Conservation (phyloP, 2,329 filamentous ascomycete genomes). For the Ambrosiella xylebori region DNA sequence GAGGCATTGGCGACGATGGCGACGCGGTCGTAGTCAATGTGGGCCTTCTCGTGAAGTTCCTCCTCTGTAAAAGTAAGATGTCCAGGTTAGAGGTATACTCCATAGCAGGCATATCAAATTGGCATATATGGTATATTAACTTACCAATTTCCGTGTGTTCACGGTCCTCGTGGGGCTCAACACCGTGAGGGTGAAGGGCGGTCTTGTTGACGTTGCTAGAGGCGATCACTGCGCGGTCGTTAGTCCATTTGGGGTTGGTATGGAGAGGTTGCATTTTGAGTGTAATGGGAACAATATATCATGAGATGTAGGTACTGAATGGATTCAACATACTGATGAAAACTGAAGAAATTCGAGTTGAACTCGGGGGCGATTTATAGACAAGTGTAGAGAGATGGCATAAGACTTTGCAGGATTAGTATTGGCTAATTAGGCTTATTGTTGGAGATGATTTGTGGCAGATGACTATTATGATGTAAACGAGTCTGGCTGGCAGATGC, state of each 20-base stretch:
- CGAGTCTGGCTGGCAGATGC: background rate
- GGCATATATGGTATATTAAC: constrained; percentile 13
- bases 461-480: background rate
- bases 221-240: constrained; percentile 27
- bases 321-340: constrained; percentile 2
- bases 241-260: constrained; percentile 7
- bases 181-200: constrained; percentile 74
- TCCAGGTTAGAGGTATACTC: constrained; percentile 8
- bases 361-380: background rate
- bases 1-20: constrained; percentile 94
- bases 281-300: background rate
- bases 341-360: background rate
- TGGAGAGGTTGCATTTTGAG: constrained; percentile 1
- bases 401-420: background rate
- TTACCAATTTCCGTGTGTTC: constrained; percentile 83
- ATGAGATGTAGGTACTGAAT: background rate
- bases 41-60: constrained; percentile 89
- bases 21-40: constrained; percentile 98
- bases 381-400: background rate
- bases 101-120: background rate
- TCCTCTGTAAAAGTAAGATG: constrained; percentile 39
- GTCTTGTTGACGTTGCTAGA: constrained; percentile 69
- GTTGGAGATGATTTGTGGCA: background rate
- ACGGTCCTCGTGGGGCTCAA: constrained; percentile 51
- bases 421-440: background rate